Conservation (phyloP, 2,329 filamentous ascomycete genomes). For the Chrysoporthe cubensis region DNA sequence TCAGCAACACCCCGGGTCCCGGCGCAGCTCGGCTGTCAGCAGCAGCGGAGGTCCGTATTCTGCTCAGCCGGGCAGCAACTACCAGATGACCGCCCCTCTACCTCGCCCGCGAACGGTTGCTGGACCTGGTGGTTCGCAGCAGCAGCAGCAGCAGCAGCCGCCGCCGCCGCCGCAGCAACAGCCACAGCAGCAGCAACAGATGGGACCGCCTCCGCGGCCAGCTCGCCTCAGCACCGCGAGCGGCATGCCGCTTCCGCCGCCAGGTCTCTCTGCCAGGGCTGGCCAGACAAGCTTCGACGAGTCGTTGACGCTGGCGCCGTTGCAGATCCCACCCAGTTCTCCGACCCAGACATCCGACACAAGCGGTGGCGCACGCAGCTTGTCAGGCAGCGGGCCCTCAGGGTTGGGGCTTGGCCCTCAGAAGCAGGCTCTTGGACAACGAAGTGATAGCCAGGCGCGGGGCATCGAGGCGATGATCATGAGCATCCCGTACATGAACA, state of each 20-base stretch:
- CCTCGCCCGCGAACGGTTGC: slow-evolving; percentile 22
- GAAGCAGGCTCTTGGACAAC: slow-evolving; percentile 8
- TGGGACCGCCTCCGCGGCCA: slow-evolving; percentile 60
- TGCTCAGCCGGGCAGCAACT: slow-evolving; percentile 32
- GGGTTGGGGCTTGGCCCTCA: slow-evolving; percentile 24
- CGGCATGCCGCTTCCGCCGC: slow-evolving; percentile 38
- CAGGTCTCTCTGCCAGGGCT: slow-evolving; percentile 28
- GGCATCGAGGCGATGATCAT: slow-evolving; percentile 73
- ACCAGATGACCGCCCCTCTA: slow-evolving; percentile 19
- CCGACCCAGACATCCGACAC: slow-evolving; percentile 33
- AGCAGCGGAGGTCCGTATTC: slow-evolving; percentile 13
- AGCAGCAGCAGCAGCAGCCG: slow-evolving; percentile 1
- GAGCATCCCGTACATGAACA: slow-evolving; percentile 73
- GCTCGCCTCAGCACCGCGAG: slow-evolving; percentile 39
- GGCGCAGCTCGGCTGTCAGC: slow-evolving; percentile 25
- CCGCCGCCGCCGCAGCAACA: neutral
- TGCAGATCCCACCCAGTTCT: slow-evolving; percentile 47
- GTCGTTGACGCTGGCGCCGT: slow-evolving; percentile 56
- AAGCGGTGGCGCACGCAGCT: slow-evolving; percentile 32
- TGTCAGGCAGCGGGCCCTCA: slow-evolving; percentile 17
- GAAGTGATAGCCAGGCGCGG: slow-evolving; percentile 41
- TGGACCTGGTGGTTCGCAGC: slow-evolving; percentile 11
- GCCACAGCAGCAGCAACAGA: slow-evolving; percentile 33
- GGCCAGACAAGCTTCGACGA: slow-evolving; percentile 55
- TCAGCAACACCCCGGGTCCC: slow-evolving; percentile 18